Conservation (phyloP, 331 rosid genomes). For the Rhamnella rubrinervis region DNA sequence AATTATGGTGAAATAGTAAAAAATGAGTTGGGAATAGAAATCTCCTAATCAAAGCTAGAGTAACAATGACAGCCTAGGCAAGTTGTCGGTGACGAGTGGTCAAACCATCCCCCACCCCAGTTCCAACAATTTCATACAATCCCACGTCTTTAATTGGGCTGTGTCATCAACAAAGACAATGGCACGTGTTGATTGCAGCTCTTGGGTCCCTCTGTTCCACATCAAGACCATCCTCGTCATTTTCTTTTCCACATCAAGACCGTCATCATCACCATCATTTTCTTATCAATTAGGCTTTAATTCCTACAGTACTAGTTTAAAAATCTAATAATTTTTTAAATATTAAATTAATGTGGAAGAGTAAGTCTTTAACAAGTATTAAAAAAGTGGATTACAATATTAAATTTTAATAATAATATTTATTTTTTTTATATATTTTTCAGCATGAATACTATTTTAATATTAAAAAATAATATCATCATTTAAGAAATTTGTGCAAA, state of each 20-base stretch:
- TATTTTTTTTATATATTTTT: too few relatives aligned
- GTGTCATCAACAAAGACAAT: slow-evolving; percentile 57
- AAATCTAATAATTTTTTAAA: too few relatives aligned
- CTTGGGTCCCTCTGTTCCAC: slow-evolving; percentile 39
- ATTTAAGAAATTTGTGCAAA: too few relatives aligned
- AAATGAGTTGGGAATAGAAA: slow-evolving; percentile 11
- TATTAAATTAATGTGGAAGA: too few relatives aligned
- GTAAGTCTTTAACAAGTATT: too few relatives aligned
- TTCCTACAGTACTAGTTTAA: too few relatives aligned
- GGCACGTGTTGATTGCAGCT: slow-evolving; percentile 81
- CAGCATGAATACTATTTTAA: too few relatives aligned
- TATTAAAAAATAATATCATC: too few relatives aligned
- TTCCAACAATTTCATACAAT: not conserved
- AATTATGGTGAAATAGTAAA: slow-evolving; percentile 8
- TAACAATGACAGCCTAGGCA: slow-evolving; percentile 45
- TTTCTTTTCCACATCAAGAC: slow-evolving; percentile 33
- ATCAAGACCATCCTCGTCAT: slow-evolving; percentile 11
- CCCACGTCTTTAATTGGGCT: slow-evolving; percentile 33
- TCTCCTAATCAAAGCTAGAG: slow-evolving; percentile 3
- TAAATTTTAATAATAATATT: too few relatives aligned
- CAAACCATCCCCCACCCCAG: slow-evolving; percentile 17
- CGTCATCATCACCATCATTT: too few relatives aligned
- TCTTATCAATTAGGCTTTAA: too few relatives aligned
- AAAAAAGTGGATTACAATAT: too few relatives aligned
- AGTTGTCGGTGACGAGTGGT: slow-evolving; percentile 43